Conservation (phyloP, 2,329 filamentous ascomycete genomes). For the Ophiobolus disseminans region DNA sequence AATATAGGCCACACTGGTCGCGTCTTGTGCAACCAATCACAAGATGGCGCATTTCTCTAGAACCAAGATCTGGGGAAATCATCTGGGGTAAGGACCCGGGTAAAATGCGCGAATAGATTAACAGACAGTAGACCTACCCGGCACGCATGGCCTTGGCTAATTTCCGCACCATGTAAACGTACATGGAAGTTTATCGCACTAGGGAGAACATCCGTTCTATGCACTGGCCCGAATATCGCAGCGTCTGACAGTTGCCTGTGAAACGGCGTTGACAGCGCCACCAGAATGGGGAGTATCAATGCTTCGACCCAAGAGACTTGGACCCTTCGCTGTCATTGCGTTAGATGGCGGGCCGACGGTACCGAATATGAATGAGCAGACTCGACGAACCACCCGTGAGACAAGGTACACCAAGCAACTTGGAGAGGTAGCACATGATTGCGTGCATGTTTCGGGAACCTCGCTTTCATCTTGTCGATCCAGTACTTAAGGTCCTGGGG, state of each 20-base stretch:
- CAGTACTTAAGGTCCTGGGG: conserved; percentile 14
- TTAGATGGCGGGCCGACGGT: conserved; percentile 22
- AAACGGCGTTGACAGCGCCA: conserved; percentile 2
- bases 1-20: conserved; percentile 15
- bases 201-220: conserved; percentile 13
- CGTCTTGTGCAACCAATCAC: conserved; percentile 10
- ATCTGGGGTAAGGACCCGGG: conserved; percentile 18
- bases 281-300: conserved; percentile 7
- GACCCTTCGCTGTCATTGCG: conserved; percentile 2
- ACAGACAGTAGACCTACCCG: conserved; percentile 4
- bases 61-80: conserved; percentile 8
- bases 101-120: conserved; percentile 23
- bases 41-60: not conserved
- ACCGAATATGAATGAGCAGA: conserved; percentile 10
- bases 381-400: conserved; percentile 1
- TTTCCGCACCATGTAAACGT: conserved; percentile 7
- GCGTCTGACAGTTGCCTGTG: not conserved
- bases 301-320: conserved; percentile 14
- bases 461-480: not conserved
- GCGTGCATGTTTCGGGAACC: conserved; percentile 1
- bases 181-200: conserved; percentile 10
- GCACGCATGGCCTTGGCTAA: conserved; percentile 22
- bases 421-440: conserved; percentile 8
- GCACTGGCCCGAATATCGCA: conserved; percentile 1
- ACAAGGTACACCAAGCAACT: conserved; percentile 9